A percentile compares a stretch with the other conserved stretches of the same genome.
Conservation (phyloP, 1,139 yeast species). For the Hyphopichia pseudoburtonii region DNA sequence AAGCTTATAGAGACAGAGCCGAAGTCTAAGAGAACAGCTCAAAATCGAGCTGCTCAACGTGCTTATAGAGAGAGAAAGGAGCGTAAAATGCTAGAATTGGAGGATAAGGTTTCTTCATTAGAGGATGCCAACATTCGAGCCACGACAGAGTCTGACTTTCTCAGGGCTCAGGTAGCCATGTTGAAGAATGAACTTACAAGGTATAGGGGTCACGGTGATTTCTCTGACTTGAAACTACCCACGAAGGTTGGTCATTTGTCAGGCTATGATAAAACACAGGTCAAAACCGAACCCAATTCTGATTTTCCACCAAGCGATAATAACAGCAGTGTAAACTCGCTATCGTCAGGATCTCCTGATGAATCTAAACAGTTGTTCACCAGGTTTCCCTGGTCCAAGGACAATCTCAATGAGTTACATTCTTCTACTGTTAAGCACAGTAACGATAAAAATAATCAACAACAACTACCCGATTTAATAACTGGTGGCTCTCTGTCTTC, state of each 20-base stretch:
- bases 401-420: slow-evolving; percentile 13
- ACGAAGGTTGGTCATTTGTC: slow-evolving; percentile 33
- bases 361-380: slow-evolving; percentile 17
- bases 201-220: slow-evolving; percentile 50
- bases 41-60: slow-evolving; percentile 95
- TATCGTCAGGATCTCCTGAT: slow-evolving; percentile 13
- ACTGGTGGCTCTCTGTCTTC: slow-evolving; percentile 35
- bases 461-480: slow-evolving; percentile 35
- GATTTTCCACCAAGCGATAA: too few relatives aligned
- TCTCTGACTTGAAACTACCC: slow-evolving; percentile 37
- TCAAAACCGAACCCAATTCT: too few relatives aligned
- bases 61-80: slow-evolving; percentile 96
- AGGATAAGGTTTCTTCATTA: slow-evolving; percentile 67
- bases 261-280: too few relatives aligned
- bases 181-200: slow-evolving; percentile 70
- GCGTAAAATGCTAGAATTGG: slow-evolving; percentile 79
- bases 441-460: slow-evolving; percentile 6
- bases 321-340: too few relatives aligned
- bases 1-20: slow-evolving; percentile 82
- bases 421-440: background rate
- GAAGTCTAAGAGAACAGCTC: slow-evolving; percentile 86
- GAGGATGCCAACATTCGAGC: slow-evolving; percentile 70
- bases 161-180: slow-evolving; percentile 73
- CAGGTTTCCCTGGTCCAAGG: slow-evolving; percentile 39
- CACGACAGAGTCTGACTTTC: slow-evolving; percentile 67